Conservation (phyloP, 2,329 filamentous ascomycete genomes). For the Rasamsonia emersonii region DNA sequence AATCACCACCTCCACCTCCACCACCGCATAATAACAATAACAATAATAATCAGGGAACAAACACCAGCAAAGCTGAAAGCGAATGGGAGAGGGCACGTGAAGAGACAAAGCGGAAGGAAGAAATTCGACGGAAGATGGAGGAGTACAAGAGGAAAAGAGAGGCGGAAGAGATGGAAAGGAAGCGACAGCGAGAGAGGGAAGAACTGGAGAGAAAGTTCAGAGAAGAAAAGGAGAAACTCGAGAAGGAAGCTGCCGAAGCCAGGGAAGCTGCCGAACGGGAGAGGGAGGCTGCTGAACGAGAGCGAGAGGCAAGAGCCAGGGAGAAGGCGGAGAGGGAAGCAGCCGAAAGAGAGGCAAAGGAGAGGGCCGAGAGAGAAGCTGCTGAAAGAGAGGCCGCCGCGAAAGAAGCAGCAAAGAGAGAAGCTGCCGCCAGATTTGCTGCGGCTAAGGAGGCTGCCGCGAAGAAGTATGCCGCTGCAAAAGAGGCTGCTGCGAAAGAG, state of each 20-base stretch:
- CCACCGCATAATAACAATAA: conserved; percentile 4
- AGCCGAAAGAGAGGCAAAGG: conserved; percentile 13
- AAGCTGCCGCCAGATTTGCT: conserved; percentile 15
- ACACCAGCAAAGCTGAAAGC: conserved; percentile 7
- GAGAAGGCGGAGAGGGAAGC: conserved; percentile 9
- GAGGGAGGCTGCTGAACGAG: conserved; percentile 9
- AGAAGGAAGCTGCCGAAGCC: conserved; percentile 20
- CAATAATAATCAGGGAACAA: conserved; percentile 3
- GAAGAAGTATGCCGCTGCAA: conserved; percentile 16
- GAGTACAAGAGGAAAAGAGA: conserved; percentile 9
- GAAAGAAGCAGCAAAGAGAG: conserved; percentile 13
- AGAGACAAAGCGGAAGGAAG: conserved; percentile 10
- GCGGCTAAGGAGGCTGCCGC: conserved; percentile 15
- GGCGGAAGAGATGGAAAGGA: conserved; percentile 24
- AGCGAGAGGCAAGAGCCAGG: too few relatives aligned
- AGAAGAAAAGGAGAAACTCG: conserved; percentile 32
- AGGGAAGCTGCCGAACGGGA: conserved; percentile 16
- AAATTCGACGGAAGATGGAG: conserved; percentile 10
- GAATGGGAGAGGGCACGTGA: conserved; percentile 8
- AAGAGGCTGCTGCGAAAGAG: conserved; percentile 18
- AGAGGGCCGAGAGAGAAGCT: conserved; percentile 26
- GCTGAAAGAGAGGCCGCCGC: conserved; percentile 23
- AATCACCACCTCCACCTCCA: conserved; percentile 8
- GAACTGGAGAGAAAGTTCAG: conserved; percentile 31
- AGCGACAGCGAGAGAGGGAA: conserved; percentile 31